Conservation (phyloP, 129 eudicot genomes). For the Ambrosia artemisiifolia region DNA sequence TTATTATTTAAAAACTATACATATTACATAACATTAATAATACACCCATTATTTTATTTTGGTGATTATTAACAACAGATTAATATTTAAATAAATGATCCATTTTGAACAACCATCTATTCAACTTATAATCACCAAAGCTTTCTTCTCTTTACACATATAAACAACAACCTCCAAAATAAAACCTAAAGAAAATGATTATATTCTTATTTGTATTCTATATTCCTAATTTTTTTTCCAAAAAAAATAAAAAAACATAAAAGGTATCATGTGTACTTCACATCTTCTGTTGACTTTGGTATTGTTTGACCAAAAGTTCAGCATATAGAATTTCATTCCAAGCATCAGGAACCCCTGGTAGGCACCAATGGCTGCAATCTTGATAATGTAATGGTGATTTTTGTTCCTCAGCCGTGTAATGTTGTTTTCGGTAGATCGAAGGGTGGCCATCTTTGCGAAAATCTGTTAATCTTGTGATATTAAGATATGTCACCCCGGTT, state of each 20-base stretch:
- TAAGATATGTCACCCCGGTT: conserved; percentile 59
- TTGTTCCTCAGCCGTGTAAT: conserved; percentile 40
- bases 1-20: not conserved
- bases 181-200: not conserved
- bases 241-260: not conserved
- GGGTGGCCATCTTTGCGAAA: conserved; percentile 95
- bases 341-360: conserved; percentile 95
- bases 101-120: not conserved
- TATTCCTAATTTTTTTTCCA: conserved; percentile 2
- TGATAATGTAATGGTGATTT: conserved; percentile 47
- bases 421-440: conserved; percentile 64
- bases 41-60: not conserved
- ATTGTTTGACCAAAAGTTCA: conserved; percentile 52
- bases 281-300: conserved; percentile 46
- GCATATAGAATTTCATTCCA: conserved; percentile 94
- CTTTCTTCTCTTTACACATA: conserved; percentile 31
- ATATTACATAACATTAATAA: not conserved
- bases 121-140: conserved; percentile 20
- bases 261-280: conserved; percentile 29
- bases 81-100: not conserved
- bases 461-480: conserved; percentile 75
- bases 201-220: conserved; percentile 18
- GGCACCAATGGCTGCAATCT: conserved; percentile 99
- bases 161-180: conserved; percentile 20
- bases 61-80: not conserved